Evolutionary conservation across 257 asterid species (phyloP).

Genomic region (Solanum bulbocastanum): DNA sequence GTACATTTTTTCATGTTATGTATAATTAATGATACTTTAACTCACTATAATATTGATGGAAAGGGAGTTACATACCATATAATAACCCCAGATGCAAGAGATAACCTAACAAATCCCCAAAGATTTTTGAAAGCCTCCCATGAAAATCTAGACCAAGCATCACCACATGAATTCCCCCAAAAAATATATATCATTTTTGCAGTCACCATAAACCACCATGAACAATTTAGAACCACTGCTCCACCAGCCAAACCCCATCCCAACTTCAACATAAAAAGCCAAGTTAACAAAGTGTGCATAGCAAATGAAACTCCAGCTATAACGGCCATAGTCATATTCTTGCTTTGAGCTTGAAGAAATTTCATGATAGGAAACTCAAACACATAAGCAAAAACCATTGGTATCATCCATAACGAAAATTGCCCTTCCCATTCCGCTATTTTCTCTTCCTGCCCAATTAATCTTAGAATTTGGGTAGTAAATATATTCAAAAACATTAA

Average conservation of each 20-base stretch:
- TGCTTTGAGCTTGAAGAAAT: constrained; percentile 8
- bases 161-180: neutral
- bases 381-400: neutral
- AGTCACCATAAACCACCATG: constrained; percentile 1
- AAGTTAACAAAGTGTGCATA: neutral
- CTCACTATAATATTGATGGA: neutral
- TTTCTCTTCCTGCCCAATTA: neutral
- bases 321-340: neutral
- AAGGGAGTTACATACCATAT: neutral
- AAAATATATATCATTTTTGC: constrained; percentile 1
- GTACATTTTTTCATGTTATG: too few relatives aligned
- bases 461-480: neutral
- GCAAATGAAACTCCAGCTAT: neutral
- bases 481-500: neutral
- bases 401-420: constrained; percentile 3
- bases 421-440: neutral
- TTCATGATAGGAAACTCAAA: neutral
- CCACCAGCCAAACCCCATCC: constrained; percentile 3
- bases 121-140: constrained; percentile 2
- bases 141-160: constrained; percentile 9
- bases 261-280: neutral
- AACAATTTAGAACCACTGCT: neutral
- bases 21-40: too few relatives aligned
- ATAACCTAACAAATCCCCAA: neutral
- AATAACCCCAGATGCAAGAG: constrained; percentile 1